Percentiles rank a stretch among this genome's conserved stretches.
Conservation (phyloP, 2,329 filamentous ascomycete species). For the Lecanoromycetidae sp. region DNA sequence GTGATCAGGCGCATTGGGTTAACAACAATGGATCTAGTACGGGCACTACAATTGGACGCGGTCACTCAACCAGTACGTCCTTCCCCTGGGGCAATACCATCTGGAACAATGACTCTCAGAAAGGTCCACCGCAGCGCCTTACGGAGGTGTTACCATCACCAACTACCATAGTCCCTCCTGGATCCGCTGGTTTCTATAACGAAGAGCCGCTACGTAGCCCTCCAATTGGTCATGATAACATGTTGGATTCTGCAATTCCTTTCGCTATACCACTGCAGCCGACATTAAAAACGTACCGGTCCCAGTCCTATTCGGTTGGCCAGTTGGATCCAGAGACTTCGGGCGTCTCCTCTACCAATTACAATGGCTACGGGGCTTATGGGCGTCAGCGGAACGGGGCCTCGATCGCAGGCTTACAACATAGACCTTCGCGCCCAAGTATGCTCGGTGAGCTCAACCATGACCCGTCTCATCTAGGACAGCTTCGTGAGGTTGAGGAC, state of each 20-base stretch:
- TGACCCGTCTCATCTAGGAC: conserved; percentile 35
- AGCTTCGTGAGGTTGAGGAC: conserved; percentile 38
- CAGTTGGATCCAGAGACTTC: conserved; percentile 61
- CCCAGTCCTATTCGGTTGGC: conserved; percentile 91
- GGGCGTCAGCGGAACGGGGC: conserved; percentile 28
- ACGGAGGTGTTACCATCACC: conserved; percentile 65
- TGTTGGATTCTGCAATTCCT: conserved; percentile 52
- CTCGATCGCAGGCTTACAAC: conserved; percentile 60
- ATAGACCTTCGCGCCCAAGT: conserved; percentile 57
- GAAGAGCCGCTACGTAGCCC: conserved; percentile 42
- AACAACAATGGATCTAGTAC: conserved; percentile 27
- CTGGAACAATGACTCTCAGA: conserved; percentile 63
- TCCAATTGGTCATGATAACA: conserved; percentile 30
- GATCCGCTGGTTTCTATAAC: conserved; percentile 40
- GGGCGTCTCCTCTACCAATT: conserved; percentile 25
- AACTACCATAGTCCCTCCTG: conserved; percentile 46
- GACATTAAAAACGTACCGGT: conserved; percentile 84
- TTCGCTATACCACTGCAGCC: conserved; percentile 82
- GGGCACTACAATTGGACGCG: conserved; percentile 25
- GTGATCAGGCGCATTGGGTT: conserved; percentile 44
- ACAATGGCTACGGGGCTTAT: conserved; percentile 19
- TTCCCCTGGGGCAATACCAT: conserved; percentile 72
- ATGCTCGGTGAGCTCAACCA: conserved; percentile 35
- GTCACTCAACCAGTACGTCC: conserved; percentile 21
- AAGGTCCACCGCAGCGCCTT: conserved; percentile 62